Percentiles rank a stretch among this genome's conserved stretches.
These are phyloP conservation scores for Skeletonema marinoi DNA, from an alignment of 108 stramenopile genomes.

Conservation along the genomic window DNA sequence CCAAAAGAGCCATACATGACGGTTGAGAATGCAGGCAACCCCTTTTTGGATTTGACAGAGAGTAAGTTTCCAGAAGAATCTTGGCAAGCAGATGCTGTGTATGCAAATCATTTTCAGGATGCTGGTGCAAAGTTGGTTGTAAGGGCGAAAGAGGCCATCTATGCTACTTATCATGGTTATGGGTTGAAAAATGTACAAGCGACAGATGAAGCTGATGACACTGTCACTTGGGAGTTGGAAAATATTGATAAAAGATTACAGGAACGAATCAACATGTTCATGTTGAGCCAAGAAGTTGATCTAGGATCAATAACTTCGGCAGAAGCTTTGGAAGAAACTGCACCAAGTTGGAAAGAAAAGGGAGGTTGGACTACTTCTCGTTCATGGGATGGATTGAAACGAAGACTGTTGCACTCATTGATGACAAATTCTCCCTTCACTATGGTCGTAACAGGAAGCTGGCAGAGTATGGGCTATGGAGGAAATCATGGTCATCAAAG, in stretches of 20 bases:
- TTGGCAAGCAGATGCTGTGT: constrained; percentile 89
- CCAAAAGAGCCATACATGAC: constrained; percentile 64
- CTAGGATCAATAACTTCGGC: constrained; percentile 17
- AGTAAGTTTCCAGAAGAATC: constrained; percentile 74
- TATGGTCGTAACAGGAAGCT: constrained; percentile 60
- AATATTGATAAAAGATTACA: constrained; percentile 48
- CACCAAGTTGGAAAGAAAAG: constrained; percentile 44
- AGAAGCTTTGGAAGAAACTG: constrained; percentile 14
- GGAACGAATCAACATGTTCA: constrained; percentile 62
- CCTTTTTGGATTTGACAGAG: constrained; percentile 67
- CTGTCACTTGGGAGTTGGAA: constrained; percentile 11
- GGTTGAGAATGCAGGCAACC: constrained; percentile 27
- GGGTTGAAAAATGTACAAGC: constrained; percentile 50
- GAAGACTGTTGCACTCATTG: constrained; percentile 83
- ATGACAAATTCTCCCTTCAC: constrained; percentile 84
- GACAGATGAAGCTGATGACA: constrained; percentile 5
- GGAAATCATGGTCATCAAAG: constrained; percentile 83
- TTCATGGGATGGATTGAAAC: constrained; percentile 67
- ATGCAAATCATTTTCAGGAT: constrained; percentile 83
- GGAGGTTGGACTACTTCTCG: constrained; percentile 85
- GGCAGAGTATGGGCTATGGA: constrained; percentile 52
- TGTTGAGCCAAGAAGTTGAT: constrained; percentile 58
- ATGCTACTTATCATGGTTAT: constrained; percentile 63
- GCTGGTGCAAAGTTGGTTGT: constrained; percentile 67
- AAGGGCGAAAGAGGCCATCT: constrained; percentile 77